Evolutionary conservation across 306 rosid species (phyloP), one percentile per base, ranked within the genome.

Genomic region (Prunus mongolica): DNA sequence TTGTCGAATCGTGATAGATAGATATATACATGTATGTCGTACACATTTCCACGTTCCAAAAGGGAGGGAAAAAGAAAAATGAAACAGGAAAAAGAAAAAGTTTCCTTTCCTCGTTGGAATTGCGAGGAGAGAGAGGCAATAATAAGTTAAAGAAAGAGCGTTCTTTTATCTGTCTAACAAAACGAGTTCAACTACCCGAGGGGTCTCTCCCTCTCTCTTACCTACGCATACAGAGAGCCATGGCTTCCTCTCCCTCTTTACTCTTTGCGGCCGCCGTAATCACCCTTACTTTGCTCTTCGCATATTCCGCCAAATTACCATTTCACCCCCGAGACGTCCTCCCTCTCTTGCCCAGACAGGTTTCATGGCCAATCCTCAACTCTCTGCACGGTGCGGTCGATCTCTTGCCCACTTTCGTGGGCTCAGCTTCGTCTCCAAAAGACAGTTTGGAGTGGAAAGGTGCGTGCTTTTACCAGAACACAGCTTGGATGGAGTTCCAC

Each of bases 401-500:
- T 76, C 78, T 96, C 69, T 89, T 92, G 4, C 99, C 99, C 2
- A 69, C 87, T 1, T 96, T 87, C 63, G 97, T 96, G 1, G 99
- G 97, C 6, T 86, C 96, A n/a, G 97, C 90, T 16, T 75, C 96
- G 14, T 80, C 93, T 3, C n/a, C 81, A 0, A 73, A 79, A 0
- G 30, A 85, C 24, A 3, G 68, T 8, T 19, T 68, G n/a, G 76
- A 78, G 4, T 96, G 99, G 99, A 84, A 92, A 54, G 99, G 96
- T 11, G 85, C 98, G 5, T 96, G 99, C 80, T 96, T 96, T 67
- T 86, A 79, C 79, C 1, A 91, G n/a, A 96, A 92, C 81, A 61
- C 60, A 0, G 99, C 99, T 41, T 92, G 99, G 97, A 68, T 96
- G 84, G 98, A 85, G 70, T 91, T 95, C 77, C 90, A 91, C 76